Evolutionary conservation across 495 filamentous ascomycete genomes (phyloP).

Genomic region (Penicillium goetzii): DNA sequence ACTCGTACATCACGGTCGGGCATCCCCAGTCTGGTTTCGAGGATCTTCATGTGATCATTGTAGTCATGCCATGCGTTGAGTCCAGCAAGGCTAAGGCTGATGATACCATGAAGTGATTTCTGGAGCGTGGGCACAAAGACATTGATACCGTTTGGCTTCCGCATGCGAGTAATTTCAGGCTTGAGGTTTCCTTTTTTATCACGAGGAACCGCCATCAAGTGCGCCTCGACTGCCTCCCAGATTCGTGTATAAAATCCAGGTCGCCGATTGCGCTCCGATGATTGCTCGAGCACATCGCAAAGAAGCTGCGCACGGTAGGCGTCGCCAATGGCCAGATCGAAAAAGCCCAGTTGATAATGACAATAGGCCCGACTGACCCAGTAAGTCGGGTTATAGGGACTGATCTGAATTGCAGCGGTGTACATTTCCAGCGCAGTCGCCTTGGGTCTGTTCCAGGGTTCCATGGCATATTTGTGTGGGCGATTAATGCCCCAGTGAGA

Average conservation of each 20-base stretch:
- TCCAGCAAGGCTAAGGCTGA: constrained; percentile 33
- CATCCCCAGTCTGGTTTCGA: constrained; percentile 18
- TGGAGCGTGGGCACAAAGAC: constrained; percentile 32
- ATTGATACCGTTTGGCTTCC: constrained; percentile 29
- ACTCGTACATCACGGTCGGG: constrained; percentile 22
- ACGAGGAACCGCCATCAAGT: constrained; percentile 26
- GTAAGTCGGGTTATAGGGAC: constrained; percentile 71
- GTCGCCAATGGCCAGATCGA: constrained; percentile 81
- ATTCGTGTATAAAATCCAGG: constrained; percentile 35
- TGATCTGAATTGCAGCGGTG: constrained; percentile 37
- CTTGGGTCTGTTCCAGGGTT: constrained; percentile 12
- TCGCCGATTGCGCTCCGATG: constrained; percentile 19
- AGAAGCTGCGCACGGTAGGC: constrained; percentile 81
- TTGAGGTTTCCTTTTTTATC: constrained; percentile 10
- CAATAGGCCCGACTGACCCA: constrained; percentile 72
- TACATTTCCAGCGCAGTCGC: constrained; percentile 40
- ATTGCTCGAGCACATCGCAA: constrained; percentile 34
- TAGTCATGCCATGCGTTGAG: constrained; percentile 37
- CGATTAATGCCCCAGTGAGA: constrained; percentile 30
- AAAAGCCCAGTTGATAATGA: constrained; percentile 72
- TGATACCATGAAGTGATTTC: constrained; percentile 33
- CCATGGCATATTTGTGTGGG: constrained; percentile 19
- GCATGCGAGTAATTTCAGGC: constrained; percentile 19
- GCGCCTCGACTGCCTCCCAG: constrained; percentile 39
- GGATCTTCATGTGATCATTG: constrained; percentile 18